These are phyloP conservation scores for Helianthus annuus DNA, from an alignment of 129 eudicot genomes.

Conservation along the genomic window DNA sequence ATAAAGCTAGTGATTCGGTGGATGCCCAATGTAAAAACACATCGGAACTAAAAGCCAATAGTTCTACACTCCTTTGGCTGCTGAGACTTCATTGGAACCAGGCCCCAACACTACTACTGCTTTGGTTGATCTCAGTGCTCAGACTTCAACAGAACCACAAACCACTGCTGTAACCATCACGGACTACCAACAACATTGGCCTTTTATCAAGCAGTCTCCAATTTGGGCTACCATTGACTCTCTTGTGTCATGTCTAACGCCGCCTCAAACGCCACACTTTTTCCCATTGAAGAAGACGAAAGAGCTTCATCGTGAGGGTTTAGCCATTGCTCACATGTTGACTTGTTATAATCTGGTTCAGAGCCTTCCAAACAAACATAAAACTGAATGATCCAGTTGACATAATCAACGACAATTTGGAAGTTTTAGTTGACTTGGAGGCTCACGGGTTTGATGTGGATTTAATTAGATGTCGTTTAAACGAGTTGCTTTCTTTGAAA, in stretches of 20 bases:
- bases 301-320: constrained; percentile 40
- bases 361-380: constrained; percentile 14
- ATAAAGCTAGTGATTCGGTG: constrained; percentile 6
- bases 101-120: not conserved
- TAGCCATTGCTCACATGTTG: constrained; percentile 35
- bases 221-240: constrained; percentile 38
- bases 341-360: constrained; percentile 23
- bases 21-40: constrained; percentile 18
- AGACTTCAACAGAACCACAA: not conserved
- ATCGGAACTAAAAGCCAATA: constrained; percentile 3
- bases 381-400: constrained; percentile 24
- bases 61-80: not conserved
- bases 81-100: constrained; percentile 1
- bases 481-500: constrained; percentile 20
- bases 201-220: constrained; percentile 35
- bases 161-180: not conserved
- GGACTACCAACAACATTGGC: constrained; percentile 20
- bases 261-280: constrained; percentile 40
- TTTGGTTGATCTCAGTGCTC: not conserved
- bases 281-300: not conserved
- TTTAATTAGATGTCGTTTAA: constrained; percentile 19
- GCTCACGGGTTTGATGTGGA: constrained; percentile 40
- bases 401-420: constrained; percentile 21
- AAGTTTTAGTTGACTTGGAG: constrained; percentile 35
- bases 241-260: constrained; percentile 16